Evolutionary conservation across 2,329 filamentous ascomycete genomes (phyloP).

Genomic region (Diaporthe velutina): DNA sequence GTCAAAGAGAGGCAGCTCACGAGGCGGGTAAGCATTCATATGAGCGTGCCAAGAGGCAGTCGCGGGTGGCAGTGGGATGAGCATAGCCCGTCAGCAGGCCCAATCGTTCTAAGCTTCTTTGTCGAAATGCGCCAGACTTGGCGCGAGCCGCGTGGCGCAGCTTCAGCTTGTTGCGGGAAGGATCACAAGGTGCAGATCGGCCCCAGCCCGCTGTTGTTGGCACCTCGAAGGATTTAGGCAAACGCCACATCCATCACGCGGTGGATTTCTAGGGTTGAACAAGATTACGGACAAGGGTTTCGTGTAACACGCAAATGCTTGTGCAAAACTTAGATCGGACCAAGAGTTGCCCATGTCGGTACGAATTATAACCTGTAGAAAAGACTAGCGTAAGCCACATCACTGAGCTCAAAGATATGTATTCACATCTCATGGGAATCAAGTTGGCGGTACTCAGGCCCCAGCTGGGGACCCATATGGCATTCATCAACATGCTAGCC

Average conservation of each 20-base stretch:
- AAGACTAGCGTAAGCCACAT: neutral
- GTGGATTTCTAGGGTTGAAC: neutral
- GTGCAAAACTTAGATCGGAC: neutral
- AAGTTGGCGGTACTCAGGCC: neutral
- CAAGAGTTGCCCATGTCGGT: neutral
- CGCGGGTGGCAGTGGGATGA: conserved; percentile 4
- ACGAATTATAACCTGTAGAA: neutral
- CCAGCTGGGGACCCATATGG: neutral
- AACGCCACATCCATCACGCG: neutral
- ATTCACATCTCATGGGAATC: neutral
- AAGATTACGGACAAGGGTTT: neutral
- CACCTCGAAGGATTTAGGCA: neutral
- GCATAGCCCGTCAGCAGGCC: conserved; percentile 27
- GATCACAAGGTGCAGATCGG: neutral
- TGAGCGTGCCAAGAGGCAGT: neutral
- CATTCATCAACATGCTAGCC: conserved; percentile 12
- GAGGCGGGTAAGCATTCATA: neutral
- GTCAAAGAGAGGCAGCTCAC: neutral
- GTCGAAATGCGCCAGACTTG: neutral
- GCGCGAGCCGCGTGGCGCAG: conserved; percentile 27
- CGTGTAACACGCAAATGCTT: neutral
- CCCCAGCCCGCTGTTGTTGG: neutral
- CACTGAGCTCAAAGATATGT: neutral
- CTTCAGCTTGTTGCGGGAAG: conserved; percentile 1
- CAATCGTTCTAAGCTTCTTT: neutral